Evolutionary conservation across 192 early-diverging fungal species (phyloP).

Genomic region (Geranomyces variabilis): DNA sequence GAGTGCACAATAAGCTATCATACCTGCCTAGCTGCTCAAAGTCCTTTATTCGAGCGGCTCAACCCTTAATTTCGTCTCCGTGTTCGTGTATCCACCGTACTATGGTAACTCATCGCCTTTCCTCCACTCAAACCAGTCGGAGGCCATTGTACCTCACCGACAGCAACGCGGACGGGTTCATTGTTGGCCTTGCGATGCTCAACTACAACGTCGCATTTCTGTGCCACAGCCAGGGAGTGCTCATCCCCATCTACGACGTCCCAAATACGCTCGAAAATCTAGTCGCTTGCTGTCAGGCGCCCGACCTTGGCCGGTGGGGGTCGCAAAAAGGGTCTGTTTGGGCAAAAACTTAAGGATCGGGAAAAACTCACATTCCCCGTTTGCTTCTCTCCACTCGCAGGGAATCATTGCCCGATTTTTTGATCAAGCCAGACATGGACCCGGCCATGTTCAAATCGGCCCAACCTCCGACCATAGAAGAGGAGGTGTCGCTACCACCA

Average conservation of each 20-base stretch:
- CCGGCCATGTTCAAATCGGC: too few relatives aligned
- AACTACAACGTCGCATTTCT: slow-evolving; percentile 55
- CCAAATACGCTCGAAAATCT: slow-evolving; percentile 51
- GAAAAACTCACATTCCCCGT: background rate
- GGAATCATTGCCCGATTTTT: background rate
- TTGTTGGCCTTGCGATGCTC: slow-evolving; percentile 44
- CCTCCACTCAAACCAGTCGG: background rate
- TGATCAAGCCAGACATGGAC: too few relatives aligned
- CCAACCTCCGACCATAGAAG: background rate
- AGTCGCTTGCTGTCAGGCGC: slow-evolving; percentile 48
- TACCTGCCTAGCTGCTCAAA: background rate
- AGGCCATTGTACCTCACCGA: slow-evolving; percentile 48
- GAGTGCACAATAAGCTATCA: background rate
- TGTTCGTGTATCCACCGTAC: too few relatives aligned
- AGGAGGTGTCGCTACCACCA: background rate
- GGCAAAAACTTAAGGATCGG: background rate
- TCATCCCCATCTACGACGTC: slow-evolving; percentile 36
- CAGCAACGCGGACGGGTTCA: slow-evolving; percentile 45
- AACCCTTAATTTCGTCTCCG: background rate
- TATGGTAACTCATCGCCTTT: too few relatives aligned
- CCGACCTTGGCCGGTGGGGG: slow-evolving; percentile 41
- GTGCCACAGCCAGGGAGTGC: slow-evolving; percentile 49
- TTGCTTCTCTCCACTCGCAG: background rate
- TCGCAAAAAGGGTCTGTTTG: background rate
- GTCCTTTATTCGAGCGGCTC: background rate